Percentiles rank a stretch among this genome's conserved stretches.
These are phyloP conservation scores for Citrus australasica DNA, from an alignment of 345 rosid species.

Conservation along the genomic window DNA sequence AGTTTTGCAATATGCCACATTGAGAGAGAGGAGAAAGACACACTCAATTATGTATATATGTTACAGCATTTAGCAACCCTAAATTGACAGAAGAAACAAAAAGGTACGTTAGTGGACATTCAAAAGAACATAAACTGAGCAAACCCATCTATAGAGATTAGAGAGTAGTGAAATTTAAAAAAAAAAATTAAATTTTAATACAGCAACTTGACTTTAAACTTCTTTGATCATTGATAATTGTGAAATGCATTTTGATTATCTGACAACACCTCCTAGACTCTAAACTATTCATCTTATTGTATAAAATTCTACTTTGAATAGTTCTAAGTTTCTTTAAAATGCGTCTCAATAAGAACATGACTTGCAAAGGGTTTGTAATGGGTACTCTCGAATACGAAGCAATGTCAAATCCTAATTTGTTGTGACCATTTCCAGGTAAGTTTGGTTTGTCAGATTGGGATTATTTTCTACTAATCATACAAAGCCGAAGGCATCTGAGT, in stretches of 20 bases:
- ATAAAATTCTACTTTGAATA: background rate
- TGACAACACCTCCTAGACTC: background rate
- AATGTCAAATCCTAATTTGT: background rate
- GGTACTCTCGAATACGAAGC: background rate
- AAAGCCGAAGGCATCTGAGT: constrained; percentile 7
- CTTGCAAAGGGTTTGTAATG: background rate
- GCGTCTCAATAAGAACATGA: no score
- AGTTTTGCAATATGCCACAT: background rate
- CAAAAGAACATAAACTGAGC: background rate
- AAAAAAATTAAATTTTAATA: background rate
- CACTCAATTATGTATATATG: background rate
- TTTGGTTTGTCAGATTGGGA: background rate
- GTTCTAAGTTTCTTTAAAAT: no score
- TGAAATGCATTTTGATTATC: background rate
- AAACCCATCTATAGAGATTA: background rate
- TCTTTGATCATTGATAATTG: background rate
- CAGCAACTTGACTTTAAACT: background rate
- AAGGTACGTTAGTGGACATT: background rate
- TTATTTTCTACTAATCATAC: background rate
- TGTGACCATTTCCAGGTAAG: background rate
- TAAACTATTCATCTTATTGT: background rate
- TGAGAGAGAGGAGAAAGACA: background rate
- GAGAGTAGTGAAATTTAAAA: background rate
- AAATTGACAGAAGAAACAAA: background rate
- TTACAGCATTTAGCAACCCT: background rate